These are phyloP conservation scores for Cyclanthera cordifolia DNA, from an alignment of 306 rosid species.

Conservation along the genomic window DNA sequence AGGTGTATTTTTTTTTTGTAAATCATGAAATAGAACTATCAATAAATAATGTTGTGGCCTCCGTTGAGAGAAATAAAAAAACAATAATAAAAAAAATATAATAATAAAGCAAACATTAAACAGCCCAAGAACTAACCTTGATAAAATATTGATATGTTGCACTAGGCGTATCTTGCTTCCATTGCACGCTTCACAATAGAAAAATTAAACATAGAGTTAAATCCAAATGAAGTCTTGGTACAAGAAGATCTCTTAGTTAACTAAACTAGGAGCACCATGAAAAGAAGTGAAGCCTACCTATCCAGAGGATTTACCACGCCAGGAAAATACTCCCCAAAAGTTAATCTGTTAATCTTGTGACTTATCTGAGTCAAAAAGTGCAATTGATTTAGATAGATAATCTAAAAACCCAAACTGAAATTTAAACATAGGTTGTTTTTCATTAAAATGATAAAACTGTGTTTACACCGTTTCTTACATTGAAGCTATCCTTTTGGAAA, in stretches of 20 bases:
- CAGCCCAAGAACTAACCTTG: slow-evolving; percentile 47
- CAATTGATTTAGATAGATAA: slow-evolving; percentile 15
- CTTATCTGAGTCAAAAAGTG: slow-evolving; percentile 44
- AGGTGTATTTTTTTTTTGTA: no score
- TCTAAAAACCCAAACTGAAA: slow-evolving; percentile 3
- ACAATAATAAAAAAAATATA: no score
- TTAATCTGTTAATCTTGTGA: slow-evolving; percentile 71
- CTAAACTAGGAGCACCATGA: slow-evolving; percentile 5
- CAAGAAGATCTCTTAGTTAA: neutral
- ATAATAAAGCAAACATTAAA: neutral
- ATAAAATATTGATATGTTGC: slow-evolving; percentile 96
- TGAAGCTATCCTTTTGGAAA: slow-evolving; percentile 90
- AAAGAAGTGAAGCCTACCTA: slow-evolving; percentile 34
- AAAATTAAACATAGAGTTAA: slow-evolving; percentile 11
- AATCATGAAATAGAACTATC: neutral
- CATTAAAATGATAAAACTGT: neutral
- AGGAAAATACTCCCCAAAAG: slow-evolving; percentile 83
- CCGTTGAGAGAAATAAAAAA: neutral
- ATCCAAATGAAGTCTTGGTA: slow-evolving; percentile 6
- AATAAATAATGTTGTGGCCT: neutral
- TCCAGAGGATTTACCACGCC: slow-evolving; percentile 94
- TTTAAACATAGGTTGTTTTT: neutral
- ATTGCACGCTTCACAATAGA: slow-evolving; percentile 51
- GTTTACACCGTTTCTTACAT: slow-evolving; percentile 46
- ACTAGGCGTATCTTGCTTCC: slow-evolving; percentile 69